phyloP scores from a whole-genome alignment of 1,284 basidiomycete species.

The Thelephora terrestris region DNA sequence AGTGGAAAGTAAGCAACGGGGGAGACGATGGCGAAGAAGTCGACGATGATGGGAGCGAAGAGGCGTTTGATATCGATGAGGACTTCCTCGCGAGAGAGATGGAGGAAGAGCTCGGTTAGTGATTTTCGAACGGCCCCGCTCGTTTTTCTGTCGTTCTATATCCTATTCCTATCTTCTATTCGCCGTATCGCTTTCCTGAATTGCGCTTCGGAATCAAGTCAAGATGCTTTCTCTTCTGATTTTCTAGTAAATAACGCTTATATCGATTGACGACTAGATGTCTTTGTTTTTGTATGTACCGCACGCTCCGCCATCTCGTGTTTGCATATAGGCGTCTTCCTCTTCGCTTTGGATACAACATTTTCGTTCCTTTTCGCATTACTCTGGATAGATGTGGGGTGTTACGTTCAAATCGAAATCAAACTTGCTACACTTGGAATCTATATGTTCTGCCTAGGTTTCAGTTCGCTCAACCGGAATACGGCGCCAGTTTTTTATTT shows the following conservation, averaged over 20 bases:
- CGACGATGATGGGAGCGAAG: constrained; percentile 29
- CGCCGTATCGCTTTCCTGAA: constrained; percentile 1
- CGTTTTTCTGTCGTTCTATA: not conserved
- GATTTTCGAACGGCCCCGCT: not conserved
- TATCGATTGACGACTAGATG: not conserved
- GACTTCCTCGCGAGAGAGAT: constrained; percentile 68
- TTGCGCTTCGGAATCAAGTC: not conserved
- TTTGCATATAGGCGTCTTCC: too few relatives aligned
- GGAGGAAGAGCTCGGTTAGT: constrained; percentile 62
- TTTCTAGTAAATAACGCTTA: not conserved
- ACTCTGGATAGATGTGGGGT: constrained; percentile 4
- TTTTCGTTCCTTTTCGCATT: constrained; percentile 10
- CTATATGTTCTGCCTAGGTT: too few relatives aligned
- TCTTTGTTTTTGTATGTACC: not conserved
- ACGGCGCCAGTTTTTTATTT: too few relatives aligned
- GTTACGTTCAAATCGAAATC: not conserved
- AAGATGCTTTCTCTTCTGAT: not conserved
- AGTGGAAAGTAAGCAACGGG: constrained; percentile 12
- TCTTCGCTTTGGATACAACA: not conserved
- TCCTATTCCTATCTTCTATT: constrained; percentile 1
- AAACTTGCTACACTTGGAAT: not conserved
- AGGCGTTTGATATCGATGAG: constrained; percentile 45
- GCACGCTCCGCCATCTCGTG: too few relatives aligned
- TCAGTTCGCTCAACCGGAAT: too few relatives aligned
- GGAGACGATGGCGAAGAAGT: constrained; percentile 32